Base-by-base conservation (phyloP, 2,329 filamentous ascomycete genomes). In the Blumeria hordei region DNA sequence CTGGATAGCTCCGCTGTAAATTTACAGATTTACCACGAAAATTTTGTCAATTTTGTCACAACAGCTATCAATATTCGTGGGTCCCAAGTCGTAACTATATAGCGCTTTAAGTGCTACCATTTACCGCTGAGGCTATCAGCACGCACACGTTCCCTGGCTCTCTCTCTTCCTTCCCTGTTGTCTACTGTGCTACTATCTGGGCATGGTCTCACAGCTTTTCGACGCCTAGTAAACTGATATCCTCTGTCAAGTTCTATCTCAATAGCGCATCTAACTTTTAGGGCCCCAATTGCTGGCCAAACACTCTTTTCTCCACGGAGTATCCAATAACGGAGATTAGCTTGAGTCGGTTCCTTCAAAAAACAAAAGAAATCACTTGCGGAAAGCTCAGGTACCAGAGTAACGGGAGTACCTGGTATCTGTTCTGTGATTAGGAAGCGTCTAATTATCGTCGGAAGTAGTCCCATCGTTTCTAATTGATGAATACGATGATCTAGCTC, bases 201-300 rank as follows among this genome's bases (percentile, higher is more conserved):
- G 41, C 64, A 59, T 39, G 66, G 45, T 9, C 63, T 64, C n/a
- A 62, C 62, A 4, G 64, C 63, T 54, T 67, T 66, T 39, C 62
- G 66, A 58, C 81, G 75, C 57, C 86, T 72, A 0, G 90, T 83
- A 56, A 83, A 71, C 67, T 93, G 85, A 66, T 94, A 95, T 0
- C 85, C 84, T 50, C 81, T 72, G 66, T 95, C 88, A 10, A 96
- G 72, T 65, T 94, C 88, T 55, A 88, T 82, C 67, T 96, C 90
- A 7, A 96, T 76, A 4, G 81, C 83, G 66, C 86, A 92, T 6
- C 90, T 72, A 6, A 94, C 81, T 61, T 83, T 82, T 58, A 96
- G 68, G 12, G 88, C 86, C 35, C 81, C 81, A 3, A 94, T 78
- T 1, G 87, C 85, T 0, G 88, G 90, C 88, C 90, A 96, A 0